Conservation (phyloP, 1,284 basidiomycete species). For the Ceratobasidium papillatum region DNA sequence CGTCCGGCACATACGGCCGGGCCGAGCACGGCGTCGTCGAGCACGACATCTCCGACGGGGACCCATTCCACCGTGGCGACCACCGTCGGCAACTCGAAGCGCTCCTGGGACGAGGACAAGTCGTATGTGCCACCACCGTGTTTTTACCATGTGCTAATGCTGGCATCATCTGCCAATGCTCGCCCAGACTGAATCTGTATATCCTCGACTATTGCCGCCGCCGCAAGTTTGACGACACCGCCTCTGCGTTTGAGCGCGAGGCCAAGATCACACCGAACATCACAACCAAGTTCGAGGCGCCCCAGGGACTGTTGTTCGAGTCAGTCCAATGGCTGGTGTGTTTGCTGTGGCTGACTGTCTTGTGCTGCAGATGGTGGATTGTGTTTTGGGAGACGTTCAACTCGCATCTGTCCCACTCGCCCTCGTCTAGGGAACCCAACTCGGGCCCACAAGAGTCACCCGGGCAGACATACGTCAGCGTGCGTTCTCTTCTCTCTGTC, state of each 20-base stretch:
- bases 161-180: background rate
- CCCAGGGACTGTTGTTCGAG: slow-evolving; percentile 83
- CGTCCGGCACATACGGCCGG: slow-evolving; percentile 23
- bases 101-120: slow-evolving; percentile 64
- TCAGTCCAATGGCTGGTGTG: too few species aligned
- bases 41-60: slow-evolving; percentile 32
- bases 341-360: slow-evolving; percentile 12
- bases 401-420: slow-evolving; percentile 12
- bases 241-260: slow-evolving; percentile 67
- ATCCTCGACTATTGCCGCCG: slow-evolving; percentile 83
- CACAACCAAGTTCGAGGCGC: slow-evolving; percentile 77
- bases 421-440: background rate
- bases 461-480: slow-evolving; percentile 22
- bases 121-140: slow-evolving; percentile 53
- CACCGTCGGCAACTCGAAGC: slow-evolving; percentile 19
- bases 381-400: slow-evolving; percentile 82
- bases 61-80: slow-evolving; percentile 31
- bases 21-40: slow-evolving; percentile 37
- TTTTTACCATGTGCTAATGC: background rate
- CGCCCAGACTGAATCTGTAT: slow-evolving; percentile 63
- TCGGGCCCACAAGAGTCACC: slow-evolving; percentile 4
- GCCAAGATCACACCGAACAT: slow-evolving; percentile 68
- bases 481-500: background rate
- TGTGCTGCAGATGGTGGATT: slow-evolving; percentile 74
- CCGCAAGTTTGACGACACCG: slow-evolving; percentile 75